Base-by-base conservation (phyloP, 371 early-diverging fungal genomes). In the Circinella minor region DNA sequence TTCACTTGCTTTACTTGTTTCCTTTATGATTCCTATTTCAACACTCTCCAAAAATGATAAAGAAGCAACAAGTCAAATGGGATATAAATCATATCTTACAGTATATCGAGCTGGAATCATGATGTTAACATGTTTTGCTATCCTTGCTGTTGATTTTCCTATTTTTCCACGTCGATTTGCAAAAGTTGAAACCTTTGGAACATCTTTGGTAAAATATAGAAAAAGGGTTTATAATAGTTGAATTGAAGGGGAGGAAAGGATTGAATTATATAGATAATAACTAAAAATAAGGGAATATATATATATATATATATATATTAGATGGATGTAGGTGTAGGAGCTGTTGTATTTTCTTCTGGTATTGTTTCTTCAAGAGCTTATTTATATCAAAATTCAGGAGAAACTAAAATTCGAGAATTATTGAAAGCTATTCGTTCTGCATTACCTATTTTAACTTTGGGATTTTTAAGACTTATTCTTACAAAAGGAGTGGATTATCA, bases 91-190 rank as follows among this genome's bases (percentile, higher is more conserved):
- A 37, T 86, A 83, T 73, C 73, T 94, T 72, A 92, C 89, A 36
- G 88, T 88, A 0, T 94, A 92, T 77, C 89, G 94, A 9, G 90
- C 91, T 9, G 89, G 87, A 36, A 83, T 94, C 84, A 91, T 92
- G 96, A 75, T 92, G 74, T 61, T 90, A 61, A 95, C 91, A 47
- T 97, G 91, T 77, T 89, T 88, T 46, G 87, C 85, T 13, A 98
- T 98, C 65, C 84, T 98, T 15, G 98, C 98, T 1, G 98, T 98
- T 3, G 99, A 98, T 80, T 98, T 98, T 76, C 86, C 88, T n/a
- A 87, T 94, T 37, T 98, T 97, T 72, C 98, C 98, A 8, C 83
- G 96, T 27, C 84, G 90, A 36, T 96, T 92, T 77, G 95, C 96
- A 65, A 98, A 98, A 81, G 93, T 93, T 5, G 98, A 98, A 70